These are phyloP conservation scores for Drechslerella coelobrocha DNA, from an alignment of 2,329 filamentous ascomycete species.

Conservation along the genomic window DNA sequence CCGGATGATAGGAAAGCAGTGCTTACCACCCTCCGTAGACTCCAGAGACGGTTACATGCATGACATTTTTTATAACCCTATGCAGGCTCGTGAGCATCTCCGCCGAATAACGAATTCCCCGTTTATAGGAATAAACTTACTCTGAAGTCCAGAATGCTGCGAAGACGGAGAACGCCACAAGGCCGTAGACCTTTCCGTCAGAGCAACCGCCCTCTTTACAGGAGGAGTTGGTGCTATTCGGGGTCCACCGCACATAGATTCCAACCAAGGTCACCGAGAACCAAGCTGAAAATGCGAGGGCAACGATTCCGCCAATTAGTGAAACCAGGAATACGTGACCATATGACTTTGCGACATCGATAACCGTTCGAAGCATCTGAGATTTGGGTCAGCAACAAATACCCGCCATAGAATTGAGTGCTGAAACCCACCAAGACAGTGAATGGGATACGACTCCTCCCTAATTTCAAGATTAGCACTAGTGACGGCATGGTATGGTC, in stretches of 20 bases:
- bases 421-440: slow-evolving; percentile 67
- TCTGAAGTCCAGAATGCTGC: slow-evolving; percentile 94
- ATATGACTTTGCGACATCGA: slow-evolving; percentile 81
- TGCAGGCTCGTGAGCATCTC: background rate
- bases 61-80: slow-evolving; percentile 77
- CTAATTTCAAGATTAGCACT: slow-evolving; percentile 7
- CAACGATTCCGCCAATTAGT: slow-evolving; percentile 78
- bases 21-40: slow-evolving; percentile 81
- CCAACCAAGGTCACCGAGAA: slow-evolving; percentile 85
- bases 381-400: slow-evolving; percentile 14
- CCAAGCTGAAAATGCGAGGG: slow-evolving; percentile 80
- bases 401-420: background rate
- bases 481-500: background rate
- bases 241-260: slow-evolving; percentile 80
- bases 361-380: slow-evolving; percentile 79
- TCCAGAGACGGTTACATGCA: slow-evolving; percentile 84
- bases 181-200: slow-evolving; percentile 77
- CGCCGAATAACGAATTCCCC: background rate
- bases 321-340: slow-evolving; percentile 89
- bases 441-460: slow-evolving; percentile 87
- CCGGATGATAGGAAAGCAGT: slow-evolving; percentile 1
- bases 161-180: slow-evolving; percentile 87
- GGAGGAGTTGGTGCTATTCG: slow-evolving; percentile 62
- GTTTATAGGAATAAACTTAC: slow-evolving; percentile 61
- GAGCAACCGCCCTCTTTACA: slow-evolving; percentile 68